These are phyloP conservation scores for Myxozyma vanderwaltii DNA, from an alignment of 805 yeast genomes.

Conservation along the genomic window DNA sequence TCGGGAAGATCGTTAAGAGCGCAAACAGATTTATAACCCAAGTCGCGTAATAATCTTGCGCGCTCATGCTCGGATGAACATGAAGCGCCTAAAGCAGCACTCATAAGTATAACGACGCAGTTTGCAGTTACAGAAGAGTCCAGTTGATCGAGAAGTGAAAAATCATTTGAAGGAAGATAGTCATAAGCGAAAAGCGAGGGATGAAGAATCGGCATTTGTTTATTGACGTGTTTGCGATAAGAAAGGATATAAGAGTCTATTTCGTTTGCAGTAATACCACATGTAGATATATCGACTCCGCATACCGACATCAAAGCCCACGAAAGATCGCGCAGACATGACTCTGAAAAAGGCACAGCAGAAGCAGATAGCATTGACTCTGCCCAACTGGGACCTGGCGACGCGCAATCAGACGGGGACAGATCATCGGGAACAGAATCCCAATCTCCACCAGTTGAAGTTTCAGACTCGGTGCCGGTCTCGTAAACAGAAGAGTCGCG, in stretches of 20 bases:
- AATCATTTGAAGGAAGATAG: not conserved
- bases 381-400: constrained; percentile 7
- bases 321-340: not conserved
- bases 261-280: not conserved
- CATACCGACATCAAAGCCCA: not conserved
- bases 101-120: not conserved
- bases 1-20: not conserved
- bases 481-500: constrained; percentile 8
- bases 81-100: constrained; percentile 19
- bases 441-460: constrained; percentile 13
- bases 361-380: not conserved
- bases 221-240: constrained; percentile 4
- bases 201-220: constrained; percentile 8
- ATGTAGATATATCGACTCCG: constrained; percentile 1
- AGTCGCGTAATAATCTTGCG: constrained; percentile 10
- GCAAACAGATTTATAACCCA: constrained; percentile 1
- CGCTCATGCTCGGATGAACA: not conserved
- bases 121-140: constrained; percentile 3
- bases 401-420: constrained; percentile 9
- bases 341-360: constrained; percentile 2
- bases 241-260: not conserved
- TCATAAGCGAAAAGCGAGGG: constrained; percentile 3
- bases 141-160: not conserved
- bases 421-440: constrained; percentile 13
- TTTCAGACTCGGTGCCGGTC: constrained; percentile 10